Conservation (phyloP, 805 yeast genomes). For the Myxozyma geophila region DNA sequence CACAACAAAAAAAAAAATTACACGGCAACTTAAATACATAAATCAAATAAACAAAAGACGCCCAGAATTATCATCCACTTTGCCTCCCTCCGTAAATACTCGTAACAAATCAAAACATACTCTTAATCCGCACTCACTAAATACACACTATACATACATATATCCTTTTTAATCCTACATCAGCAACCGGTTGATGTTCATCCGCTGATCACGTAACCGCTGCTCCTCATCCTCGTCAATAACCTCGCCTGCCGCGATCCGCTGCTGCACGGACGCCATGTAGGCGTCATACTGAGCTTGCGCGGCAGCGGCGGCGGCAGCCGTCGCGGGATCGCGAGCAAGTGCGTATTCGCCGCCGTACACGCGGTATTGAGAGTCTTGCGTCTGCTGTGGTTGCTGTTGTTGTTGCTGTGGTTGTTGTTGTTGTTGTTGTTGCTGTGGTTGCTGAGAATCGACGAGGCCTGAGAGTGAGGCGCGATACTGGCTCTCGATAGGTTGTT, state of each 20-base stretch:
- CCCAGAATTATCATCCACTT: no score
- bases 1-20: no score
- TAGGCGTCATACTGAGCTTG: slow-evolving; percentile 23
- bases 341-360: neutral
- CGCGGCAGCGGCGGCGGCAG: slow-evolving; percentile 18
- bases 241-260: slow-evolving; percentile 16
- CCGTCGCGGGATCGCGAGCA: neutral
- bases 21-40: no score
- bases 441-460: slow-evolving; percentile 12
- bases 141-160: no score
- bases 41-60: no score
- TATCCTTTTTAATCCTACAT: slow-evolving; percentile 3
- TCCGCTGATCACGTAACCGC: slow-evolving; percentile 30
- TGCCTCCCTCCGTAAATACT: no score
- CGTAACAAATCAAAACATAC: no score
- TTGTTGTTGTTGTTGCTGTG: neutral
- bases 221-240: slow-evolving; percentile 30
- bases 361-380: neutral
- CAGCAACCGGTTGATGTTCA: slow-evolving; percentile 32
- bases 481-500: slow-evolving; percentile 20
- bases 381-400: neutral
- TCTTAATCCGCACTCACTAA: no score
- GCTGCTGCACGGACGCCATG: slow-evolving; percentile 13
- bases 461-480: slow-evolving; percentile 19
- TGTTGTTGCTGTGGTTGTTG: neutral